Evolutionary conservation across 108 stramenopile genomes (phyloP), one percentile per base, ranked within the genome.

Genomic region (Nitzschia sp.): DNA sequence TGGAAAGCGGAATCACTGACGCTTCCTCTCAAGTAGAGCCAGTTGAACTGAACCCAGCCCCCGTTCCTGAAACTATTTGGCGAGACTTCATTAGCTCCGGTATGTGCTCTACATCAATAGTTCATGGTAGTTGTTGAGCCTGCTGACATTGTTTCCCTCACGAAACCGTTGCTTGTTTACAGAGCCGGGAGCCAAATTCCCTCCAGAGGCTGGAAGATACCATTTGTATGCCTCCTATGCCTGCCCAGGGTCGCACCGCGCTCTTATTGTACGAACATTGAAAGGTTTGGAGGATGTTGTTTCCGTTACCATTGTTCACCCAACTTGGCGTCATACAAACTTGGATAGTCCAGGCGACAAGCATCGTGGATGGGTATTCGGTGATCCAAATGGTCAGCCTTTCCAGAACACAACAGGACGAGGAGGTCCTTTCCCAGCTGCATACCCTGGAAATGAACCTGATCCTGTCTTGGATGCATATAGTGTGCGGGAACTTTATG

Each of bases 301-400:
- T 46, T 84, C 83, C 25, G 79, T 93, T 38, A 93, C 92, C 0
- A 66, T 85, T 54, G 89, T 91, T 22, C 86, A 92, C 76, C 94
- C 96, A 1, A 83, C 85, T 0, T 95, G 94, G 93, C 85, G 84
- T 29, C 77, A 74, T 15, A 97, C 96, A 9, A 86, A 81, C 38
- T 86, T 85, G 1, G 69, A 83, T 11, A 81, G 89, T 62, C 75
- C 83, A 5, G 67, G 61, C 34, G 95, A 97, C 68, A 63, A 71
- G 44, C 98, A 99, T 70, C 76, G 69, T 29, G 98, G 98, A 20
- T 99, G 98, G 97, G 81, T 87, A 26, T 98, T 97, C 78, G 90
- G 83, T 6, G 73, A 82, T 41, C 76, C 82, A 8, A 39, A 75
- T 55, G 88, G 80, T 34, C 69, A 78, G 57, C 81, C 77, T 43